Percentiles rank a stretch among this genome's conserved stretches.
phyloP scores from a whole-genome alignment of 2,329 filamentous ascomycete species.

The Pseudogymnoascus sp. region DNA sequence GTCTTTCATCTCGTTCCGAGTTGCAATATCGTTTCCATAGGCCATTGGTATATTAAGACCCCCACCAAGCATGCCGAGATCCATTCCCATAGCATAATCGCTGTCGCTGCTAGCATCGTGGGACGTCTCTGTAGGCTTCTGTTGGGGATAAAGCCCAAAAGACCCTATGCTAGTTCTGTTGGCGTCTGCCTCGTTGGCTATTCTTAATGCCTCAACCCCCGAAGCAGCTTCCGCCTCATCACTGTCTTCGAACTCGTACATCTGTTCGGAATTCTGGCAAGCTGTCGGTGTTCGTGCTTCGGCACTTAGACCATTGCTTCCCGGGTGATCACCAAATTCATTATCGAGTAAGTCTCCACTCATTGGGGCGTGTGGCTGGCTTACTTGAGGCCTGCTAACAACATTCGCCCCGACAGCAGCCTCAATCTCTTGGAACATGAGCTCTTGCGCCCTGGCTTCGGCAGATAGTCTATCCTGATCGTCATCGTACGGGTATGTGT shows the following conservation, averaged over 20 bases:
- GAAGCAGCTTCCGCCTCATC: slow-evolving; percentile 83
- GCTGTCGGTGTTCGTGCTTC: slow-evolving; percentile 1
- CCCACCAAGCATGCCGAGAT: slow-evolving; percentile 66
- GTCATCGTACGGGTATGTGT: slow-evolving; percentile 15
- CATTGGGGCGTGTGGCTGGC: background rate
- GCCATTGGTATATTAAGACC: slow-evolving; percentile 56
- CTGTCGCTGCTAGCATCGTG: slow-evolving; percentile 52
- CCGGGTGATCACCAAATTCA: slow-evolving; percentile 39
- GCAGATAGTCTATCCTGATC: slow-evolving; percentile 20
- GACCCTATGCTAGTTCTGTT: slow-evolving; percentile 50
- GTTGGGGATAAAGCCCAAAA: slow-evolving; percentile 42
- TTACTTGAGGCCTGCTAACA: background rate
- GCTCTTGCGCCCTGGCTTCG: slow-evolving; percentile 25
- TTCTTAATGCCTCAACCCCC: slow-evolving; percentile 72
- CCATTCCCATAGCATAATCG: slow-evolving; percentile 57
- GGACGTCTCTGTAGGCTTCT: slow-evolving; percentile 34
- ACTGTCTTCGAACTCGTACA: slow-evolving; percentile 44
- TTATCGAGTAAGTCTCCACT: slow-evolving; percentile 42
- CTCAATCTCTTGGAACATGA: slow-evolving; percentile 29
- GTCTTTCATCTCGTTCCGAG: slow-evolving; percentile 33
- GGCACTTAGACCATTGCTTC: slow-evolving; percentile 13
- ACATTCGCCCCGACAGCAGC: slow-evolving; percentile 22
- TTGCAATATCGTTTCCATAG: slow-evolving; percentile 42
- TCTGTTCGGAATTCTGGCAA: slow-evolving; percentile 7
- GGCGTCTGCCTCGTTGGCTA: slow-evolving; percentile 72